Evolutionary conservation across 768 basidiomycete genomes (phyloP), one percentile per base, ranked within the genome.

Genomic region (Calocera cornea): DNA sequence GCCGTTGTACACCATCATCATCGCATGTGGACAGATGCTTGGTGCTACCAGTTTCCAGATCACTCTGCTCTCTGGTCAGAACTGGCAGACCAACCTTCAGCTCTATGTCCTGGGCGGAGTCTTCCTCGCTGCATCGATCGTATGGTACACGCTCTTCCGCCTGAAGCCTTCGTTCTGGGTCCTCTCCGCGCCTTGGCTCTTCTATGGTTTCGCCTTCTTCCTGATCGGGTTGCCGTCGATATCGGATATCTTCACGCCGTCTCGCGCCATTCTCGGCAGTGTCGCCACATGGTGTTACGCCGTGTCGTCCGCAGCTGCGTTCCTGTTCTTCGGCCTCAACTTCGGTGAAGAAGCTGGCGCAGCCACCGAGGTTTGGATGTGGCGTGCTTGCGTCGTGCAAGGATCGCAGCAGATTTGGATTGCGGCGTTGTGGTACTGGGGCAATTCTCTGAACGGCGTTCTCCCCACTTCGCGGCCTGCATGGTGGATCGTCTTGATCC

Each of bases 281-380:
- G 78, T 84, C 27, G 92, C 94, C 12, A 93, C 91, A 0, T 95
- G 93, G 92, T 85, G 80, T 50, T 97, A 97, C 78, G 94, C 93
- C 34, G 76, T 92, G 64, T 93, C 89, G 22, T 95, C 94, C n/a
- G 88, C 93, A 14, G 94, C 91, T 34, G 88, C 91, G 12, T 97
- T 95, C 82, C 79, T 86, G 64, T 95, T 92, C 83, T 97, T 97
- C 73, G 94, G 93, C 73, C 82, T 95, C 69, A 97, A 97, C 77
- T 97, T 97, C 75, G 94, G 94, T 76, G 94, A 97, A 79, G 94
- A 95, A 82, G 94, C 93, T 19, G 89, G 94, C 72, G 92, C 94
- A 66, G 92, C 94, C 0, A 95, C 94, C 7, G 94, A 97, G 76
- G 86, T 95, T 17, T 97, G 94, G 94, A 89, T 87, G 34, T 75